phyloP scores from a whole-genome alignment of 2,329 filamentous ascomycete genomes.

The Xylariaceae sp. region DNA sequence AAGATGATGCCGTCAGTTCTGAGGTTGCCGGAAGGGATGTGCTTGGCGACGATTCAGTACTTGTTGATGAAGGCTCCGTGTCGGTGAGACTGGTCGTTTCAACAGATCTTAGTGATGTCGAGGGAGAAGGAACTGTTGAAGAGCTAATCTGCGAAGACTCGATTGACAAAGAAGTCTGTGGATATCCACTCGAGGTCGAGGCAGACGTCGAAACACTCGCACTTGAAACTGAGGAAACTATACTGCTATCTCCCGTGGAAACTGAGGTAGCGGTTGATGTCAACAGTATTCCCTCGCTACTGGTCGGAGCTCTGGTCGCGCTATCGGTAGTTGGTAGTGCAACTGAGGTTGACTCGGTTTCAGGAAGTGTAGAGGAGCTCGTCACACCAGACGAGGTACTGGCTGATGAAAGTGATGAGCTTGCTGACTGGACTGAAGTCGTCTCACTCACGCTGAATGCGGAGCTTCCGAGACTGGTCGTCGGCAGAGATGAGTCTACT shows the following conservation, averaged over 20 bases:
- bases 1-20: background rate
- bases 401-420: conserved; percentile 14
- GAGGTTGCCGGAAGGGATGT: background rate
- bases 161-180: background rate
- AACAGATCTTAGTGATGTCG: background rate
- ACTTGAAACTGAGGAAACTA: background rate
- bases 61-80: conserved; percentile 1
- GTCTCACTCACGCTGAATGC: too few species aligned
- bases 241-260: conserved; percentile 1
- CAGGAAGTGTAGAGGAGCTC: conserved; percentile 1
- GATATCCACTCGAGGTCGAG: background rate
- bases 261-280: conserved; percentile 9
- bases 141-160: conserved; percentile 1
- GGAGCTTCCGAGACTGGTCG: too few species aligned
- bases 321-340: background rate
- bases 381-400: conserved; percentile 6
- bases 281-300: conserved; percentile 2
- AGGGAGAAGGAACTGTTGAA: conserved; percentile 6
- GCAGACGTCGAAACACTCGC: background rate
- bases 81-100: conserved; percentile 2
- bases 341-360: background rate
- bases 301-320: background rate
- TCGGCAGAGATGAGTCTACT: too few species aligned
- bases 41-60: background rate
- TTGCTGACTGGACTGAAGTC: too few species aligned